Base-by-base conservation (phyloP, 306 rosid genomes). In the Lotus japonicus region DNA sequence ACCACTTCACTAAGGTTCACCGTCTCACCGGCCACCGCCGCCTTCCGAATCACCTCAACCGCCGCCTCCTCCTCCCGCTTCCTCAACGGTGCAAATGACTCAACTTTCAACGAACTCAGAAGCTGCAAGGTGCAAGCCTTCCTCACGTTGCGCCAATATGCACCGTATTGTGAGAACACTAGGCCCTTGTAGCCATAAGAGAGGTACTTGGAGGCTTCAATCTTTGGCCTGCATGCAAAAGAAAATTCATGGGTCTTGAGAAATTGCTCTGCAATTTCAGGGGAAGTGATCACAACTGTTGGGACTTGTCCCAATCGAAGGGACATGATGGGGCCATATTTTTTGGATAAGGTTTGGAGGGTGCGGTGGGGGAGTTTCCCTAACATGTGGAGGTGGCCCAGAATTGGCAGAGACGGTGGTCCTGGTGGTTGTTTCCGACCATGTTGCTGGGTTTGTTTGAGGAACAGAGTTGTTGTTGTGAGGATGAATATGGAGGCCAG, bases 301-400 rank as follows among this genome's bases (percentile, higher is more conserved):
- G 78, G 75, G 3, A 58, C 63, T 0, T 11, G 15, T 21, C 86
- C 86, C 1, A 82, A 52, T 8, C 63, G 12, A 11, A 78, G 5
- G 11, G 66, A 70, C 86, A 82, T 82, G 9, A 82, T 78, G 42
- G 80, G 70, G 0, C 86, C 86, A 2, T 82, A 66, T 10, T 4
- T 15, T 50, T 44, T 36, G 23, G 85, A 71, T 0, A 82, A n/a
- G 26, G 50, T 9, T 16, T 77, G 72, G 26, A 82, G 83, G 6
- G 55, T 19, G 3, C 68, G 68, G 43, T 72, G 53, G 5, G 81
- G 81, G 12, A 70, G 72, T 2, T 15, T 44, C 4, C 88, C 84
- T 14, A 84, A 4, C 65, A 77, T 43, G 72, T 82, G 77, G 28
- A 85, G 82, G 80, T 75, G 63, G 3, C 84, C 86, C 6, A 80